phyloP scores from a whole-genome alignment of 768 basidiomycete species.

The Amanita pallidorosea region DNA sequence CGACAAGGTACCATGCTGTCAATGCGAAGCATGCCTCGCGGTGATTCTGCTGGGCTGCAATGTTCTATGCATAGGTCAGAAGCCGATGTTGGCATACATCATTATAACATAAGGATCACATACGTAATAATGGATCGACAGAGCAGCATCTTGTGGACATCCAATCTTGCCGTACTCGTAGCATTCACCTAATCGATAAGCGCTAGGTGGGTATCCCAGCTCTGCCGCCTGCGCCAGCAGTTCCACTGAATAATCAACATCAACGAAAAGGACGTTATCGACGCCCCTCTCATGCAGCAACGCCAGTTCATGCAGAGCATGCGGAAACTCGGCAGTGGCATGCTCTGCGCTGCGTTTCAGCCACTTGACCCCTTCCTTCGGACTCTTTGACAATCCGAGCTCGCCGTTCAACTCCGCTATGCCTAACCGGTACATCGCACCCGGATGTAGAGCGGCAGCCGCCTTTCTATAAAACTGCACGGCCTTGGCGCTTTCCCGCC shows the following conservation, averaged over 20 bases:
- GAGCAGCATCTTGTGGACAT: conserved; percentile 91
- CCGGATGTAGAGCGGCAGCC: conserved; percentile 82
- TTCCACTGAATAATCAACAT: conserved; percentile 91
- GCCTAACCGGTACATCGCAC: conserved; percentile 94
- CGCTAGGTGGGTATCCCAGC: conserved; percentile 92
- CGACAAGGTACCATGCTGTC: conserved; percentile 98
- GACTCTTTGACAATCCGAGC: conserved; percentile 72
- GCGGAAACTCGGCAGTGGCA: conserved; percentile 91
- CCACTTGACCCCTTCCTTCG: conserved; percentile 98
- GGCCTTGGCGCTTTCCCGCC: conserved; percentile 86
- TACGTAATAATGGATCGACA: conserved; percentile 98
- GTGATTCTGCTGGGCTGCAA: conserved; percentile 95
- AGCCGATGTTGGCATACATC: background rate
- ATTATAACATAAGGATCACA: conserved; percentile 20
- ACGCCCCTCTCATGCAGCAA: conserved; percentile 95
- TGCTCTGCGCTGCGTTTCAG: conserved; percentile 93
- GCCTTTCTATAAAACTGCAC: conserved; percentile 92
- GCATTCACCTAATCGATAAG: conserved; percentile 92
- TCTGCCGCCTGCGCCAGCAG: conserved; percentile 92
- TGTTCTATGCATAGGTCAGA: conserved; percentile 50
- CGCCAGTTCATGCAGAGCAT: conserved; percentile 91
- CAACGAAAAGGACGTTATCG: conserved; percentile 94
- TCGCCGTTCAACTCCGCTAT: conserved; percentile 96
- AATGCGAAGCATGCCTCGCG: conserved; percentile 96
- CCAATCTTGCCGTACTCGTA: conserved; percentile 99